Conservation (phyloP, 2,329 filamentous ascomycete genomes). For the Penicillium sp. region DNA sequence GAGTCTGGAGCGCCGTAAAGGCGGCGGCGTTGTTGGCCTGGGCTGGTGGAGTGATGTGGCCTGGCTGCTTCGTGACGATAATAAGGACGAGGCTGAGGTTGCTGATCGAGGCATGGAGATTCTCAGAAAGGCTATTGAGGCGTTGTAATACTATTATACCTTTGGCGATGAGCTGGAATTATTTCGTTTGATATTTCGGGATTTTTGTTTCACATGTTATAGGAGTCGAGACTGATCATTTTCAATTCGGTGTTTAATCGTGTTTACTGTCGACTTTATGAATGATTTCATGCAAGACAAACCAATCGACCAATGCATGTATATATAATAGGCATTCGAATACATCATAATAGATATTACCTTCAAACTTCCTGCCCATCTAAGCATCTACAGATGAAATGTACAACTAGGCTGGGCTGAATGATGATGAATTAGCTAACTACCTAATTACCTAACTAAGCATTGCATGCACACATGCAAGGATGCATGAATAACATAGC, state of each 20-base stretch:
- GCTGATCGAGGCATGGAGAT: constrained; percentile 54
- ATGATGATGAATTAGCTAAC: neutral
- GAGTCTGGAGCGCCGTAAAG: constrained; percentile 75
- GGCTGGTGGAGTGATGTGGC: constrained; percentile 85
- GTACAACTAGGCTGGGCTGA: neutral
- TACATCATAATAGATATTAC: neutral
- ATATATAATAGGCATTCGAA: neutral
- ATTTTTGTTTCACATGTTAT: neutral
- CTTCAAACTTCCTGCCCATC: neutral
- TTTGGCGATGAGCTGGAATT: neutral
- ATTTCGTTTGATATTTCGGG: neutral
- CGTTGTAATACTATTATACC: constrained; percentile 16
- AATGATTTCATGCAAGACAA: neutral
- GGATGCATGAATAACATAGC: neutral
- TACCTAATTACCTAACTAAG: neutral
- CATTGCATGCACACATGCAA: neutral
- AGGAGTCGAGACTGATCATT: neutral
- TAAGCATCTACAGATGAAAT: neutral
- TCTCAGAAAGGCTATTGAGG: constrained; percentile 54
- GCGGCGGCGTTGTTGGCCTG: constrained; percentile 75
- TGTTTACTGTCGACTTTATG: neutral
- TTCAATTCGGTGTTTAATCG: neutral
- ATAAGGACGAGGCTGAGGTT: constrained; percentile 27
- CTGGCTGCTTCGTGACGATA: constrained; percentile 60
- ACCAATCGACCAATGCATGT: neutral